These are phyloP conservation scores for Fusarium tjaetaba DNA, from an alignment of 2,329 filamentous ascomycete genomes.

Conservation along the genomic window DNA sequence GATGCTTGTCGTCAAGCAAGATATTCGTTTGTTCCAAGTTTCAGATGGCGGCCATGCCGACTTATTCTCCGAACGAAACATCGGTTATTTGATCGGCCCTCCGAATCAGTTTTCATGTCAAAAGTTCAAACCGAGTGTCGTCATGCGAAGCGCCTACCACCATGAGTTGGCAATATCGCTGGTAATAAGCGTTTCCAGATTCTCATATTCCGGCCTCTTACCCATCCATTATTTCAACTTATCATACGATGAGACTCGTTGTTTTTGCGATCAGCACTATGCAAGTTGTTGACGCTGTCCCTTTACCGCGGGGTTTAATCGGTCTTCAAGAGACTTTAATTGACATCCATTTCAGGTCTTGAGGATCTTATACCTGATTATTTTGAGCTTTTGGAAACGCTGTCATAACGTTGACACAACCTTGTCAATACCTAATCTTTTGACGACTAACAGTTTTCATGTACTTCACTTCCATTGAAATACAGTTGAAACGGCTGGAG, in stretches of 20 bases:
- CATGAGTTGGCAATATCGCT: neutral
- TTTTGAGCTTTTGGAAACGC: neutral
- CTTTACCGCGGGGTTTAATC: neutral
- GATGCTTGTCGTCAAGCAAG: conserved; percentile 8
- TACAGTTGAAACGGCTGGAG: neutral
- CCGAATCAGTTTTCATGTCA: neutral
- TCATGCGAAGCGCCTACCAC: conserved; percentile 9
- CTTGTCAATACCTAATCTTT: neutral
- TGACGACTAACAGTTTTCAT: neutral
- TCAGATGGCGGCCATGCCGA: conserved; percentile 7
- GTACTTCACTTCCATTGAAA: neutral
- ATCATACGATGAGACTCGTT: neutral
- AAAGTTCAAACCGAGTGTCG: neutral
- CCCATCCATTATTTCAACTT: neutral
- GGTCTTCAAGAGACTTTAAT: neutral
- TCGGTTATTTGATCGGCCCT: conserved; percentile 11
- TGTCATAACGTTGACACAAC: neutral
- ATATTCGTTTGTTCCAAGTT: conserved; percentile 9
- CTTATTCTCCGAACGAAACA: conserved; percentile 32
- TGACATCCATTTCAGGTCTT: neutral
- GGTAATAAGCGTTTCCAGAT: neutral
- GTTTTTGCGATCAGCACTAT: neutral
- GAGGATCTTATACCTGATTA: neutral
- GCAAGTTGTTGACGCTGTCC: neutral
- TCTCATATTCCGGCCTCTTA: neutral